phyloP scores from a whole-genome alignment of 805 yeast genomes.

The Citeromyces matritensis region DNA sequence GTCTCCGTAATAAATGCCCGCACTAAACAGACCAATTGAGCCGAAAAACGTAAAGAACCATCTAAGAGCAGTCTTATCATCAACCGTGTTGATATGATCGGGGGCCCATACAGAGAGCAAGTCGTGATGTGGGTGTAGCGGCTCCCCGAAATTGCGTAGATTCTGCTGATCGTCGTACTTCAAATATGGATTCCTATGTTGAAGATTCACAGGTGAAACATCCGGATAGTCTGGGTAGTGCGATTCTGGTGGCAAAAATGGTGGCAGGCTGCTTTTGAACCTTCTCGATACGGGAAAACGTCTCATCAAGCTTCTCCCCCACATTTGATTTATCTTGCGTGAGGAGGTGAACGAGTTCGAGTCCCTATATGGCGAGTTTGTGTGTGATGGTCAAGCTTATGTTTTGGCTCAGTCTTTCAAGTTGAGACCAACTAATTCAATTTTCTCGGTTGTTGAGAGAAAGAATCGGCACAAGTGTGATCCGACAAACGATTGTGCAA shows the following conservation, averaged over 20 bases:
- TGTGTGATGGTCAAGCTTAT: no score
- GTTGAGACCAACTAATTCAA: no score
- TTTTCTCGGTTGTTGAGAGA: no score
- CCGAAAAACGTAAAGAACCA: conserved; percentile 37
- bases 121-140: conserved; percentile 59
- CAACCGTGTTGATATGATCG: conserved; percentile 47
- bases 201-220: conserved; percentile 43
- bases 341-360: no score
- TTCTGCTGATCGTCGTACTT: conserved; percentile 72
- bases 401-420: no score
- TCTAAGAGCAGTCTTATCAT: conserved; percentile 44
- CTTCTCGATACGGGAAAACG: neutral
- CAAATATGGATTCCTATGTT: conserved; percentile 52
- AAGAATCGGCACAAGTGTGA: no score
- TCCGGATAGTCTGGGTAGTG: conserved; percentile 15
- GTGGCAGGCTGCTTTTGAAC: conserved; percentile 10
- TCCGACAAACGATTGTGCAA: no score
- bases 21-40: conserved; percentile 23
- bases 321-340: no score
- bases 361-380: no score
- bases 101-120: conserved; percentile 79
- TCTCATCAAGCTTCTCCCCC: no score
- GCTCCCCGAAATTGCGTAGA: conserved; percentile 65
- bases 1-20: conserved; percentile 32
- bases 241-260: conserved; percentile 12